phyloP scores from a whole-genome alignment of 768 basidiomycete genomes.

The Hypholoma sublateritium region DNA sequence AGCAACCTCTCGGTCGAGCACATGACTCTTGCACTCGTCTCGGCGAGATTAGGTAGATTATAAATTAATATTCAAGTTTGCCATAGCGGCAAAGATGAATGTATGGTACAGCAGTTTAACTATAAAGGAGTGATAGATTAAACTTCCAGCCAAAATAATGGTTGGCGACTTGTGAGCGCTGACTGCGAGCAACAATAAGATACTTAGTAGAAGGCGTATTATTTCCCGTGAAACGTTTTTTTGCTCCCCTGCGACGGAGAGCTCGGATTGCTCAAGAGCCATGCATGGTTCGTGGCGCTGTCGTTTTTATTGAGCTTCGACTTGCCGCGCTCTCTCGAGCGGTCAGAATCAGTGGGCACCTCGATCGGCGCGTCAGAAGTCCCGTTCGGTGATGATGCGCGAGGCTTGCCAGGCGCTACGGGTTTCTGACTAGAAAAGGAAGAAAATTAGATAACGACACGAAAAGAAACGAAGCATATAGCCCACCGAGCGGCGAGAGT shows the following conservation, averaged over 20 bases:
- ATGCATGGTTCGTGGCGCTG: background rate
- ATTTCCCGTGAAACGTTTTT: background rate
- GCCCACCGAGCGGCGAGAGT: too few species aligned
- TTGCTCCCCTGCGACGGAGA: background rate
- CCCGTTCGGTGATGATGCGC: background rate
- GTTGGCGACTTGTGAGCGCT: too few species aligned
- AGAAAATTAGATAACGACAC: background rate
- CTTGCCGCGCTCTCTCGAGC: background rate
- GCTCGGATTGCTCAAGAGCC: background rate
- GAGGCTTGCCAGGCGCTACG: background rate
- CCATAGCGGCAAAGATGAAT: too few species aligned
- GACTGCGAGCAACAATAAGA: too few species aligned
- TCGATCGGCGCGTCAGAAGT: background rate
- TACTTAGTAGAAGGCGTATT: background rate
- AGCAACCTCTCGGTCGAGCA: too few species aligned
- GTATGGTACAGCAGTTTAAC: too few species aligned
- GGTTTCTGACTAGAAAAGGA: background rate
- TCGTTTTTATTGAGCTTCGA: background rate
- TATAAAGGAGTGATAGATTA: too few species aligned
- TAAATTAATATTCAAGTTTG: too few species aligned
- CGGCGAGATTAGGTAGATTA: too few species aligned
- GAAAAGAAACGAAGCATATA: too few species aligned
- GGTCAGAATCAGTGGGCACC: background rate
- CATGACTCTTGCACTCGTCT: too few species aligned
- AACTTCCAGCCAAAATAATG: too few species aligned